Conservation (phyloP, 140 eudicot genomes). For the Stevia rebaudiana region DNA sequence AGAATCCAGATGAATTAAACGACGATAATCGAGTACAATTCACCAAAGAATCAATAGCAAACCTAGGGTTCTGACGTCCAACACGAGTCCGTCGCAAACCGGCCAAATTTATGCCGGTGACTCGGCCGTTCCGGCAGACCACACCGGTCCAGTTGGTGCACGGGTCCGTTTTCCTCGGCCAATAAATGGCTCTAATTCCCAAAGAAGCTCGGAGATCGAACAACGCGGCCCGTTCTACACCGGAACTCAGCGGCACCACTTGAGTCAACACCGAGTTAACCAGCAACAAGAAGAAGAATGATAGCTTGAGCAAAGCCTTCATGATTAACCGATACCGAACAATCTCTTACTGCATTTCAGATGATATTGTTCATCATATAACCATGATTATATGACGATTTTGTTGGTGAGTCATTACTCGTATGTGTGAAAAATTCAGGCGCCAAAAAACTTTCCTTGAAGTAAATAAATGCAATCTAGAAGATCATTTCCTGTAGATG, state of each 20-base stretch:
- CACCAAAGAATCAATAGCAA: conserved; percentile 44
- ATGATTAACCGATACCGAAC: conserved; percentile 6
- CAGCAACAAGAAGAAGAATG: conserved; percentile 27
- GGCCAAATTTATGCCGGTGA: conserved; percentile 41
- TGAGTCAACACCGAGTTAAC: conserved; percentile 50
- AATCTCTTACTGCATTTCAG: not conserved
- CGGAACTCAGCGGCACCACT: conserved; percentile 42
- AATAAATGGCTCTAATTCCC: conserved; percentile 45
- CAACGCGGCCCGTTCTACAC: conserved; percentile 44
- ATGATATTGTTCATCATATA: not conserved
- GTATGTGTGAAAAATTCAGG: not conserved
- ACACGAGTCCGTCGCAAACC: conserved; percentile 41
- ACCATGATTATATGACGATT: not conserved
- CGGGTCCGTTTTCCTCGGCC: conserved; percentile 60
- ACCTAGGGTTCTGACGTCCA: conserved; percentile 37
- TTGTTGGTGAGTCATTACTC: conserved; percentile 1
- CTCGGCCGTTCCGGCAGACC: conserved; percentile 42
- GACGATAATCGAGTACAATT: conserved; percentile 30
- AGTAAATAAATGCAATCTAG: conserved; percentile 18
- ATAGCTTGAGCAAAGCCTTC: conserved; percentile 24
- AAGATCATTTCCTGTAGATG: conserved; percentile 5
- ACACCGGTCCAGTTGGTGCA: conserved; percentile 58
- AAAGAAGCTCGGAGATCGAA: conserved; percentile 54
- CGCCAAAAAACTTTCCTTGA: conserved; percentile 4
- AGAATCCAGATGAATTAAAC: conserved; percentile 55